Evolutionary conservation across 805 yeast species (phyloP).

Genomic region (Saccharomycopsis synnaedendra): DNA sequence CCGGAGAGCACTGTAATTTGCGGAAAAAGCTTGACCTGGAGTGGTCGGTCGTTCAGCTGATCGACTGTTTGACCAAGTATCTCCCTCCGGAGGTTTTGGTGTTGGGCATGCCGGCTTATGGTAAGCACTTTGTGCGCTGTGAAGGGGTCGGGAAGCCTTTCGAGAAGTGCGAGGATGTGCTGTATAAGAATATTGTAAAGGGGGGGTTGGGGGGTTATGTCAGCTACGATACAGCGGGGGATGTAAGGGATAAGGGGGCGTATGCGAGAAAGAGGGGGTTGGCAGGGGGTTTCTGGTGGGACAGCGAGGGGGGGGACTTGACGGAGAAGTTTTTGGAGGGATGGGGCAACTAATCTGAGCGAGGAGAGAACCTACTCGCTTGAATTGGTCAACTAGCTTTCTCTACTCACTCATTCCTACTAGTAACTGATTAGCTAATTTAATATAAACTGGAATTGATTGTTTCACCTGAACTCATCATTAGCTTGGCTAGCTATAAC

Average conservation of each 20-base stretch:
- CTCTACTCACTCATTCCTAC: no score
- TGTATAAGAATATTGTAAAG: constrained; percentile 45
- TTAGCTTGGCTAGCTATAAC: no score
- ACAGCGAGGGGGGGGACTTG: constrained; percentile 19
- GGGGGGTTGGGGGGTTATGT: constrained; percentile 26
- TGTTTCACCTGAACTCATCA: no score
- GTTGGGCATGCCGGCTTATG: constrained; percentile 85
- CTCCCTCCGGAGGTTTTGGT: constrained; percentile 43
- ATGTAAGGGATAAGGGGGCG: constrained; percentile 45
- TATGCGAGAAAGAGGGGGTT: constrained; percentile 37
- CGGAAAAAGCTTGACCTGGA: constrained; percentile 27
- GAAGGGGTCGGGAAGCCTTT: constrained; percentile 32
- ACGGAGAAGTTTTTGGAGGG: no score
- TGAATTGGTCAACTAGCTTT: no score
- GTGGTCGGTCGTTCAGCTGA: constrained; percentile 37
- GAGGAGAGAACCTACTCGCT: no score
- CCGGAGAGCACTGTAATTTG: constrained; percentile 66
- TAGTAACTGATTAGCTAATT: no score
- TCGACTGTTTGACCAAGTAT: constrained; percentile 29
- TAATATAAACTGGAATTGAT: no score
- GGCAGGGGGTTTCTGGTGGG: constrained; percentile 96
- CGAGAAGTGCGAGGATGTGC: constrained; percentile 37
- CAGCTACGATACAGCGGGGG: constrained; percentile 53
- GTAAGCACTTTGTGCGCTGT: constrained; percentile 40
- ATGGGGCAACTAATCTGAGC: no score